Evolutionary conservation across 768 basidiomycete species (phyloP).

Genomic region (Cystofilobasidium bisporidii): DNA sequence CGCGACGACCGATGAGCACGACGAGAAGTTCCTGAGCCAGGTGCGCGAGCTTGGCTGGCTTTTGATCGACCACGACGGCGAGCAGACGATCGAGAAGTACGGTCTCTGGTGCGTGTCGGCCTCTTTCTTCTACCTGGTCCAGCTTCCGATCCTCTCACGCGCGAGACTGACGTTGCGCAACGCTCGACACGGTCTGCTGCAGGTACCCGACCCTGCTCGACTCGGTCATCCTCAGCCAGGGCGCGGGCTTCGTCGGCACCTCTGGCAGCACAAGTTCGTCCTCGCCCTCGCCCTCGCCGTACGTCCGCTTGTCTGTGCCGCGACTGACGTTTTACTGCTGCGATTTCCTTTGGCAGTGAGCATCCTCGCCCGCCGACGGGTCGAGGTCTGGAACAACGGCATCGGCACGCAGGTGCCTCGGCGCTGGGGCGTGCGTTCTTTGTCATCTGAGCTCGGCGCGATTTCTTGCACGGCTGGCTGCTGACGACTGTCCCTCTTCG

Average conservation of each 20-base stretch:
- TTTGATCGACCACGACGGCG: conserved; percentile 28
- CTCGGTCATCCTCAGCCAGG: conserved; percentile 25
- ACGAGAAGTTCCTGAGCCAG: conserved; percentile 25
- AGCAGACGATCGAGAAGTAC: conserved; percentile 28
- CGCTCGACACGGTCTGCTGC: neutral
- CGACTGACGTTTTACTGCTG: neutral
- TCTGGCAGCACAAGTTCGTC: conserved; percentile 28
- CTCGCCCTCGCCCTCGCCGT: neutral
- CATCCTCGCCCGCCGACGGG: conserved; percentile 29
- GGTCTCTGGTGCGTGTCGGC: conserved; percentile 25
- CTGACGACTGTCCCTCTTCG: too few species aligned
- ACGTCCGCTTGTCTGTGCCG: too few species aligned
- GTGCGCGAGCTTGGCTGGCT: conserved; percentile 26
- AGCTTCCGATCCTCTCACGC: neutral
- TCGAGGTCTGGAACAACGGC: conserved; percentile 30
- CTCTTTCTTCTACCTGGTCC: neutral
- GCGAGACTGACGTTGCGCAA: neutral
- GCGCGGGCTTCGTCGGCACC: conserved; percentile 29
- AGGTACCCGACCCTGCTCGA: conserved; percentile 31
- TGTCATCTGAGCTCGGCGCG: too few species aligned
- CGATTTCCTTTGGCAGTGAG: conserved; percentile 21
- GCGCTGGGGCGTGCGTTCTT: conserved; percentile 8
- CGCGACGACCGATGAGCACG: conserved; percentile 30
- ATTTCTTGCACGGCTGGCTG: too few species aligned
- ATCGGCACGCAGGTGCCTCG: conserved; percentile 26